Conservation (phyloP, 1,284 basidiomycete species). For the Pyrrhoderma lamaoense region DNA sequence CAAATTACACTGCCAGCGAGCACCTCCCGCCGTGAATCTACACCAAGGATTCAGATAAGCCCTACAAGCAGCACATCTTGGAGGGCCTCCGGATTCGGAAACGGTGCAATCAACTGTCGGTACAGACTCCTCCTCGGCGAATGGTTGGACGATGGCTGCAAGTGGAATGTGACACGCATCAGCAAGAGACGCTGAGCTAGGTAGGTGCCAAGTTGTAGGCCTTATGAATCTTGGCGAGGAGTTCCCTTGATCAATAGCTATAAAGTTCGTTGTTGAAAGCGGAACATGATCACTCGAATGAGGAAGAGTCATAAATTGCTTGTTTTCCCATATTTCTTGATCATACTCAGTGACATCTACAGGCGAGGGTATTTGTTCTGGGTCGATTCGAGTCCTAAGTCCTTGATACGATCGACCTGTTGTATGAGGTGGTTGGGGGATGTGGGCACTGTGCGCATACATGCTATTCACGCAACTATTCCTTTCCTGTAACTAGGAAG, state of each 20-base stretch:
- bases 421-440: constrained; percentile 77
- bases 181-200: constrained; percentile 75
- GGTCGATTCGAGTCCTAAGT: constrained; percentile 80
- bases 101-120: constrained; percentile 59
- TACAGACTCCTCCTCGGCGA: constrained; percentile 81
- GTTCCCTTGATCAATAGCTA: constrained; percentile 92
- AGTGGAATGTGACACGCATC: constrained; percentile 82
- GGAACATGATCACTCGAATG: constrained; percentile 61
- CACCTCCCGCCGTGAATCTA: constrained; percentile 78
- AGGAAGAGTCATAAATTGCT: constrained; percentile 71
- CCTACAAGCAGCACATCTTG: constrained; percentile 81
- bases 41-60: constrained; percentile 97
- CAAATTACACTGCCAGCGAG: constrained; percentile 89
- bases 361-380: constrained; percentile 87
- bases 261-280: constrained; percentile 80
- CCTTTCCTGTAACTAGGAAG: too few species aligned
- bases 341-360: constrained; percentile 81
- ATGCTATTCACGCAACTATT: constrained; percentile 21
- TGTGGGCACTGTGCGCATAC: constrained; percentile 44
- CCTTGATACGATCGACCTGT: constrained; percentile 65
- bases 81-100: constrained; percentile 62
- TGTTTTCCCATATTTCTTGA: constrained; percentile 75
- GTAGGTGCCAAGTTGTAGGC: constrained; percentile 66
- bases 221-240: constrained; percentile 63
- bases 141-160: constrained; percentile 84